These are phyloP conservation scores for Mycena amicta DNA, from an alignment of 768 basidiomycete genomes.

Conservation along the genomic window DNA sequence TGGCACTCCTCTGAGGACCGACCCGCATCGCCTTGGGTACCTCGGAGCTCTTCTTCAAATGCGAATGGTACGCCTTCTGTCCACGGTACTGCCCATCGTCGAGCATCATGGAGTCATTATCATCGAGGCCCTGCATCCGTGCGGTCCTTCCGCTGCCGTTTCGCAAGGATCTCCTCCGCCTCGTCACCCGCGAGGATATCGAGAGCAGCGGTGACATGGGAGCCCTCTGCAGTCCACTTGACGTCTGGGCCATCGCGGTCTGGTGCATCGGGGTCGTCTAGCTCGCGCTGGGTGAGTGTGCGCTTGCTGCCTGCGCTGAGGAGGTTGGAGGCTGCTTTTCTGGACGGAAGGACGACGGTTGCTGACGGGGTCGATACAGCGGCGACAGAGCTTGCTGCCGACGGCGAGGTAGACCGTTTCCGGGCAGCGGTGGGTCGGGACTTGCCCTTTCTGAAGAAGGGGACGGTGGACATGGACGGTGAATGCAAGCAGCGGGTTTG, in stretches of 20 bases:
- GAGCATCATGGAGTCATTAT: conserved; percentile 60
- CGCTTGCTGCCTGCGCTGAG: conserved; percentile 79
- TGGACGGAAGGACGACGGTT: conserved; percentile 76
- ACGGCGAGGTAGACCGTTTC: conserved; percentile 74
- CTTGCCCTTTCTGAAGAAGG: conserved; percentile 89
- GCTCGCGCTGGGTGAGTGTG: conserved; percentile 47
- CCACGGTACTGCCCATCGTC: conserved; percentile 91
- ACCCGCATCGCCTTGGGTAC: conserved; percentile 86
- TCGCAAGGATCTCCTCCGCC: conserved; percentile 74
- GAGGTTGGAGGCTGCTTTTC: conserved; percentile 67
- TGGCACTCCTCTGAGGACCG: conserved; percentile 72
- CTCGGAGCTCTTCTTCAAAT: conserved; percentile 81
- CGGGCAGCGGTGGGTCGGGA: conserved; percentile 75
- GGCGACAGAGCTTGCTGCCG: conserved; percentile 29
- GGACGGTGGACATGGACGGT: conserved; percentile 50
- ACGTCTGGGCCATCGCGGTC: conserved; percentile 69
- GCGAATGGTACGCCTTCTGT: conserved; percentile 76
- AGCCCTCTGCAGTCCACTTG: conserved; percentile 77
- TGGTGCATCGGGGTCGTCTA: conserved; percentile 46
- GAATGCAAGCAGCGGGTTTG: conserved; percentile 2
- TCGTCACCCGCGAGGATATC: conserved; percentile 86
- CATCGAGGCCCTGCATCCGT: conserved; percentile 45
- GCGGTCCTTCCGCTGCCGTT: conserved; percentile 63
- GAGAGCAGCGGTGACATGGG: conserved; percentile 70
- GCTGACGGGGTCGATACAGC: conserved; percentile 46